phyloP scores from a whole-genome alignment of 2,329 filamentous ascomycete species.

The Fusarium pseudonygamai region DNA sequence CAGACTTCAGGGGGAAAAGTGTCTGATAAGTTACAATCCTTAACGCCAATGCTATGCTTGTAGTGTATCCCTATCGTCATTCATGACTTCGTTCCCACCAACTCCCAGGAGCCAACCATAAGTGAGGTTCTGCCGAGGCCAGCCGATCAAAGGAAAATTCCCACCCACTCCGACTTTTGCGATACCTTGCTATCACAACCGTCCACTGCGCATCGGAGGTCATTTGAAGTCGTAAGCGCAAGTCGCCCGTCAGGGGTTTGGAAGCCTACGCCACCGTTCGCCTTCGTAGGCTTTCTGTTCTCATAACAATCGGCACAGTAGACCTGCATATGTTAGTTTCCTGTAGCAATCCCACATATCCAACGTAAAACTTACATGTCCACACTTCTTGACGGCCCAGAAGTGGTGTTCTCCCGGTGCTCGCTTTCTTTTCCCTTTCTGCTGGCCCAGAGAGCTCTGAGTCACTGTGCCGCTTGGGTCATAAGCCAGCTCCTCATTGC shows the following conservation, averaged over 20 bases:
- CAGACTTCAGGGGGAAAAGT: neutral
- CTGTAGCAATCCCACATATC: neutral
- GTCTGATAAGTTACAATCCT: constrained; percentile 10
- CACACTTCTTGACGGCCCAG: constrained; percentile 90
- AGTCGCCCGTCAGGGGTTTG: constrained; percentile 45
- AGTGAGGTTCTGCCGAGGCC: constrained; percentile 37
- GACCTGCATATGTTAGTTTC: constrained; percentile 55
- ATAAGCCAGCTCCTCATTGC: constrained; percentile 82
- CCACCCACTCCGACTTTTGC: constrained; percentile 67
- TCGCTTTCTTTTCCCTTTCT: constrained; percentile 54
- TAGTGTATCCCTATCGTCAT: constrained; percentile 15
- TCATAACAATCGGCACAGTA: constrained; percentile 72
- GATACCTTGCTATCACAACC: constrained; percentile 64
- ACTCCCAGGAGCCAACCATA: neutral
- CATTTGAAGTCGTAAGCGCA: constrained; percentile 35
- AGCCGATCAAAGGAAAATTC: constrained; percentile 62
- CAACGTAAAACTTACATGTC: constrained; percentile 74
- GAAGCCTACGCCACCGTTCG: constrained; percentile 52
- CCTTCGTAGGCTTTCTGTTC: constrained; percentile 56
- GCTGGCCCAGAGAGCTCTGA: constrained; percentile 26
- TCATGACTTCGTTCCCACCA: constrained; percentile 27
- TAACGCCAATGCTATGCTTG: constrained; percentile 35
- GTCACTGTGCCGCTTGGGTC: constrained; percentile 61
- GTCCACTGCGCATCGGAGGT: constrained; percentile 65
- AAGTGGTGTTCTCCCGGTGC: constrained; percentile 80